Percentiles rank a stretch among this genome's conserved stretches.
Conservation (phyloP, 1,284 basidiomycete species). For the Erythrobasidium hasegawianum region DNA sequence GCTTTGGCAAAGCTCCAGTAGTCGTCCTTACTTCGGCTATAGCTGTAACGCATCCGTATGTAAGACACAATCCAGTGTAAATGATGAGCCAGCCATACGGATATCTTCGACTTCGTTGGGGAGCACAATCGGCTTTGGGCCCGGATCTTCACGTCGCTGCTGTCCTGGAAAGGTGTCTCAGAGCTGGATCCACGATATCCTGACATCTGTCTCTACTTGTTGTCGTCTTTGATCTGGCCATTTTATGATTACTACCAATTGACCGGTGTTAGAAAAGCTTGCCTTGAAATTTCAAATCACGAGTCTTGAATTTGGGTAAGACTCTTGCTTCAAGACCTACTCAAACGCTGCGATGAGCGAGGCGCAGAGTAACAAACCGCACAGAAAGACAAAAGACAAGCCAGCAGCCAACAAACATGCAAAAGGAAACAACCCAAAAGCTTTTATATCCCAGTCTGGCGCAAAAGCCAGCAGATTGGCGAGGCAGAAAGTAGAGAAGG, state of each 20-base stretch:
- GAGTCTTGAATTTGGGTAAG: background rate
- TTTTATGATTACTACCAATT: background rate
- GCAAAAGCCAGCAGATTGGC: slow-evolving; percentile 82
- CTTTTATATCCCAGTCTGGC: slow-evolving; percentile 89
- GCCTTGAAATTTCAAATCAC: background rate
- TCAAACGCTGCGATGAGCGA: slow-evolving; percentile 26
- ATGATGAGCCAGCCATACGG: slow-evolving; percentile 9
- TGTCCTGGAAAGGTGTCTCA: background rate
- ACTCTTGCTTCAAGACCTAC: no score
- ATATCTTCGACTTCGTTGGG: slow-evolving; percentile 16
- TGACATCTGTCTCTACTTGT: background rate
- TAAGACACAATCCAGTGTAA: background rate
- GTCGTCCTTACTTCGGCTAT: slow-evolving; percentile 21
- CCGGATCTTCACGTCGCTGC: slow-evolving; percentile 23
- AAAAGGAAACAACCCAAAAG: slow-evolving; percentile 72
- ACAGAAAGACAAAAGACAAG: slow-evolving; percentile 62
- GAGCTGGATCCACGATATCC: background rate
- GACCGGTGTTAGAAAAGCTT: background rate
- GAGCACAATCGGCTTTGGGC: slow-evolving; percentile 14
- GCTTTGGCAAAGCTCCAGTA: slow-evolving; percentile 18
- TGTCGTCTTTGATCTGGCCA: slow-evolving; percentile 21
- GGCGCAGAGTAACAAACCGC: slow-evolving; percentile 40
- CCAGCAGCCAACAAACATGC: slow-evolving; percentile 48
- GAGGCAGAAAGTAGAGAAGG: slow-evolving; percentile 82
- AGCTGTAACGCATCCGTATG: slow-evolving; percentile 2